Evolutionary conservation across 352 stramenopile species (phyloP).

Genomic region (Pythium aristosporum): DNA sequence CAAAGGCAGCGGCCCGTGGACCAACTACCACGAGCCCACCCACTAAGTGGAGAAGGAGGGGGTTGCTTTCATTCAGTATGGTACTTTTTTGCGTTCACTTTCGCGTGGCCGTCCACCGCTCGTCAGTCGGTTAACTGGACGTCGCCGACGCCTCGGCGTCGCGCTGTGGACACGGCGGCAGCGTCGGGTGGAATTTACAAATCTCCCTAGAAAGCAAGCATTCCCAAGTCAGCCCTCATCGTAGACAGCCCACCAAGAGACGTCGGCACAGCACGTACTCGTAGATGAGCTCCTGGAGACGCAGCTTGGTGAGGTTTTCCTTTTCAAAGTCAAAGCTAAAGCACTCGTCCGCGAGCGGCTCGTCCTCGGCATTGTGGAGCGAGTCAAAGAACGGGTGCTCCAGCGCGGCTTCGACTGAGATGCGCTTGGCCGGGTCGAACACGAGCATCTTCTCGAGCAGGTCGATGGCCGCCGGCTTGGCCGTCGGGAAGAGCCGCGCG

Average conservation of each 20-base stretch:
- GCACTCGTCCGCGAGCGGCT: constrained; percentile 70
- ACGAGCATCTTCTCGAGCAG: constrained; percentile 87
- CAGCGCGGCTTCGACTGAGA: constrained; percentile 92
- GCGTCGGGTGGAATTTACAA: constrained; percentile 66
- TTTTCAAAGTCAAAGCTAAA: constrained; percentile 92
- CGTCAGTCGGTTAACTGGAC: background rate
- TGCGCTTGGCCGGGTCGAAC: constrained; percentile 86
- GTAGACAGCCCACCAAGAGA: background rate
- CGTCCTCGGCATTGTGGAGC: constrained; percentile 92
- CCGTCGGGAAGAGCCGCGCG: constrained; percentile 68
- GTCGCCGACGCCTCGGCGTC: constrained; percentile 12
- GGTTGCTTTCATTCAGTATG: background rate
- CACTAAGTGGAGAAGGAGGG: background rate
- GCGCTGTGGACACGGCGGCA: constrained; percentile 23
- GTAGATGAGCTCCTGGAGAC: constrained; percentile 86
- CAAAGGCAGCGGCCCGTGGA: constrained; percentile 95
- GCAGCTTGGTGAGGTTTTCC: constrained; percentile 75
- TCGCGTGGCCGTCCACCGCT: too few species aligned
- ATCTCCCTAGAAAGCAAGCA: constrained; percentile 46
- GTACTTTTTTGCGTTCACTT: background rate
- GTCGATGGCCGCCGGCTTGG: constrained; percentile 70
- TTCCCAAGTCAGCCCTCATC: background rate
- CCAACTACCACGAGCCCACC: constrained; percentile 91
- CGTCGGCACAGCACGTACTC: constrained; percentile 45
- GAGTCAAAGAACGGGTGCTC: constrained; percentile 90